Conservation (phyloP, 208 protist genomes). For the Leishmania gerbilli region DNA sequence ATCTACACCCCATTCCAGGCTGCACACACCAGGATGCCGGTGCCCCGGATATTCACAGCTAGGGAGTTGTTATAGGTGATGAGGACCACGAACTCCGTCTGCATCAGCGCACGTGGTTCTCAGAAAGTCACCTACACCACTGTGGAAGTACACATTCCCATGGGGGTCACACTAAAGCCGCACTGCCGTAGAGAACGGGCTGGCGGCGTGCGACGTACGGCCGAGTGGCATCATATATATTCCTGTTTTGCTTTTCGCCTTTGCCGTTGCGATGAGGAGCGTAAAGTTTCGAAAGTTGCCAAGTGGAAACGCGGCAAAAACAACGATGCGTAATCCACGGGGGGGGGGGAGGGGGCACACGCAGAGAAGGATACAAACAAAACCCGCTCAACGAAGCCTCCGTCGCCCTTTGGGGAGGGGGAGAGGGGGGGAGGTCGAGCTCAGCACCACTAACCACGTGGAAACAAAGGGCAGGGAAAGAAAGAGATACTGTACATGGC, state of each 20-base stretch:
- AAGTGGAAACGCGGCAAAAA: neutral
- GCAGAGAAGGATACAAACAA: neutral
- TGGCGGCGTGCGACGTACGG: neutral
- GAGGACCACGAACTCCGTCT: neutral
- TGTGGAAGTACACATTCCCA: neutral
- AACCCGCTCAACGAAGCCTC: neutral
- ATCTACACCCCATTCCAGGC: no score
- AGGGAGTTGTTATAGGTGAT: neutral
- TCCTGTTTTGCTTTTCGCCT: neutral
- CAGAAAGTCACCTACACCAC: neutral
- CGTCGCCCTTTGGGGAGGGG: neutral
- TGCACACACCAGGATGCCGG: neutral
- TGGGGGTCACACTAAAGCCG: neutral
- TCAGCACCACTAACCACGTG: neutral
- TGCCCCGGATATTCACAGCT: neutral
- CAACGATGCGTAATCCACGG: neutral
- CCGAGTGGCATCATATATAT: neutral
- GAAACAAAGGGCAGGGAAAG: neutral
- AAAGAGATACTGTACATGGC: neutral
- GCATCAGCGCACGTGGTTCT: neutral
- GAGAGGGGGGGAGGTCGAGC: neutral
- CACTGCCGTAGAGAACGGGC: neutral
- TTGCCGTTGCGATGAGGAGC: neutral
- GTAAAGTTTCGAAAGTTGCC: neutral
- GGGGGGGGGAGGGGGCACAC: neutral